phyloP scores from a whole-genome alignment of 805 yeast species.

The Metschnikowia henanensis region DNA sequence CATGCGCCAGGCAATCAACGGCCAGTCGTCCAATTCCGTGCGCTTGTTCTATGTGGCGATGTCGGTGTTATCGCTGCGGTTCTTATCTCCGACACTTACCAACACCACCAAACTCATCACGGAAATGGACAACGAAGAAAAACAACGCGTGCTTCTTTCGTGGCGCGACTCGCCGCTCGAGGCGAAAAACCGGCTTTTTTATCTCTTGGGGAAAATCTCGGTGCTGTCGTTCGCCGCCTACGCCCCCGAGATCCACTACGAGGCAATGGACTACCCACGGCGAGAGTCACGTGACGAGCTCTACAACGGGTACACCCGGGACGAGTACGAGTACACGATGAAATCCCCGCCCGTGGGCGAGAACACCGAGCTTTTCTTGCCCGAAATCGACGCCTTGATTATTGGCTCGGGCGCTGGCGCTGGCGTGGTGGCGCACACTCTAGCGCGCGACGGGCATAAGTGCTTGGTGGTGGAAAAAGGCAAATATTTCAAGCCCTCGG shows the following conservation, averaged over 20 bases:
- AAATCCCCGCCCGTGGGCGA: constrained; percentile 30
- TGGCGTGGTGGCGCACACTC: constrained; percentile 50
- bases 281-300: constrained; percentile 29
- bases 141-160: constrained; percentile 29
- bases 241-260: constrained; percentile 33
- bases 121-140: constrained; percentile 37
- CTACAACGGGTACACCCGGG: constrained; percentile 24
- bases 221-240: constrained; percentile 25
- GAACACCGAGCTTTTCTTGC: constrained; percentile 32
- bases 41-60: constrained; percentile 26
- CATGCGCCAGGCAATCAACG: constrained; percentile 15
- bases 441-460: constrained; percentile 42
- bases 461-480: constrained; percentile 55
- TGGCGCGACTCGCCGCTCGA: constrained; percentile 45
- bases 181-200: constrained; percentile 34
- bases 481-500: constrained; percentile 35
- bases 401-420: constrained; percentile 57
- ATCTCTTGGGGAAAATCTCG: constrained; percentile 27
- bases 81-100: constrained; percentile 32
- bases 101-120: constrained; percentile 32
- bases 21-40: constrained; percentile 19
- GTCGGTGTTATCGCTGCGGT: constrained; percentile 29
- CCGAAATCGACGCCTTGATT: constrained; percentile 45
- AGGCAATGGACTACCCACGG: constrained; percentile 41
- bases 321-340: constrained; percentile 30